Conservation (phyloP, 2,329 filamentous ascomycete genomes). For the Teratosphaeria destructans region DNA sequence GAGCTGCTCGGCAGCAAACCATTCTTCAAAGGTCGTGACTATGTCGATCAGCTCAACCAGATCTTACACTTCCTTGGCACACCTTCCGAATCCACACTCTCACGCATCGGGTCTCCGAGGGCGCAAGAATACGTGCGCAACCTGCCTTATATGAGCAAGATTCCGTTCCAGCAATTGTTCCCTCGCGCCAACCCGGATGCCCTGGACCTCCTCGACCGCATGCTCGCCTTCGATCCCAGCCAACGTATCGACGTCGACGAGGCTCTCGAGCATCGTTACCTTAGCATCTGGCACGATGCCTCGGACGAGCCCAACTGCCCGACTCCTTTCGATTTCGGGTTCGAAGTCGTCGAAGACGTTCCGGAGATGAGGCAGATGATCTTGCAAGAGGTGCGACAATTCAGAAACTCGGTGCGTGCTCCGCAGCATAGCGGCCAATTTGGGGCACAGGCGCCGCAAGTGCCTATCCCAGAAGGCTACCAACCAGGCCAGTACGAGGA, state of each 20-base stretch:
- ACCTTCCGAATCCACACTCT: slow-evolving; percentile 87
- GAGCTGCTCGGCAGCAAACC: slow-evolving; percentile 91
- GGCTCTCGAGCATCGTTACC: slow-evolving; percentile 90
- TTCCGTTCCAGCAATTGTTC: slow-evolving; percentile 79
- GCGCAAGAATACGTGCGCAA: slow-evolving; percentile 98
- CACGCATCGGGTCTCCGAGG: slow-evolving; percentile 85
- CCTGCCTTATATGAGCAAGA: slow-evolving; percentile 49
- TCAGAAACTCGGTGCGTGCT: slow-evolving; percentile 46
- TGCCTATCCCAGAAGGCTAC: slow-evolving; percentile 54
- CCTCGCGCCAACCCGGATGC: slow-evolving; percentile 92
- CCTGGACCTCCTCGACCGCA: slow-evolving; percentile 86
- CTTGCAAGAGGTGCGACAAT: slow-evolving; percentile 80
- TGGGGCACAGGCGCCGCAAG: slow-evolving; percentile 25
- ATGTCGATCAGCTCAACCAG: slow-evolving; percentile 98
- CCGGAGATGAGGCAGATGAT: slow-evolving; percentile 96
- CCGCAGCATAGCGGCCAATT: slow-evolving; percentile 31
- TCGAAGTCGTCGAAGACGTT: slow-evolving; percentile 94
- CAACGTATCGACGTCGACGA: slow-evolving; percentile 89
- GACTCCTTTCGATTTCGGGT: slow-evolving; percentile 93
- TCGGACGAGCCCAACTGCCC: slow-evolving; percentile 92
- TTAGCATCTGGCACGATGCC: slow-evolving; percentile 97
- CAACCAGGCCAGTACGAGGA: slow-evolving; percentile 50
- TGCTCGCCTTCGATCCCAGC: slow-evolving; percentile 94
- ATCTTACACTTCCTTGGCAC: slow-evolving; percentile 97
- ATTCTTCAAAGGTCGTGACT: slow-evolving; percentile 98